Percentiles rank a stretch among this genome's conserved stretches.
Conservation (phyloP, 1,139 yeast genomes). For the Zygoascus hellenicus region DNA sequence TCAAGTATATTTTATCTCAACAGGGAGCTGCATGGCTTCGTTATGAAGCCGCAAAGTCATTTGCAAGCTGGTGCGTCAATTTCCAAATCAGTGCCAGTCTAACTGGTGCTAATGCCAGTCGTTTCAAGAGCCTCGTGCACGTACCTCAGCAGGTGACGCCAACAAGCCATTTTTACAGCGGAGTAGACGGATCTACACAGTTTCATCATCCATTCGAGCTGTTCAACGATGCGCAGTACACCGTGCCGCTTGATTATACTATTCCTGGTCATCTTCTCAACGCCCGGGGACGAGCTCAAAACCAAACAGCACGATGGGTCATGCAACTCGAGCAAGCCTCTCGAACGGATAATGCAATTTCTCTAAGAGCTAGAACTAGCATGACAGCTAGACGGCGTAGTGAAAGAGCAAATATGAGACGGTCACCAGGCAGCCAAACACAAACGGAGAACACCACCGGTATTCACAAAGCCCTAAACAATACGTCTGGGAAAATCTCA, state of each 20-base stretch:
- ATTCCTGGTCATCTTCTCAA: neutral
- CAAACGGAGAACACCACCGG: conserved; percentile 1
- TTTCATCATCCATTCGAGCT: neutral
- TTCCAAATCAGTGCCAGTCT: conserved; percentile 10
- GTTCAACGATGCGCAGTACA: conserved; percentile 4
- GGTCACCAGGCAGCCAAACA: conserved; percentile 7
- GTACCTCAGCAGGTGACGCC: conserved; percentile 1
- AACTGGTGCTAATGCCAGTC: conserved; percentile 1
- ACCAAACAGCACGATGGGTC: conserved; percentile 27
- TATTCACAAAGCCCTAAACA: conserved; percentile 4
- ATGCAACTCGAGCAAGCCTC: conserved; percentile 25
- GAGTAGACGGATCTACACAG: too few species aligned
- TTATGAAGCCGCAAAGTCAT: conserved; percentile 26
- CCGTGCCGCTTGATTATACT: conserved; percentile 5
- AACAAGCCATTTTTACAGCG: too few species aligned
- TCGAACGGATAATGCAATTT: conserved; percentile 21
- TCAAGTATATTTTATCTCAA: conserved; percentile 25
- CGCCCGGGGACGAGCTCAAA: conserved; percentile 20
- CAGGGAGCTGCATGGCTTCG: conserved; percentile 30
- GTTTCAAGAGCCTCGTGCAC: conserved; percentile 9
- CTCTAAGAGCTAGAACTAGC: conserved; percentile 8
- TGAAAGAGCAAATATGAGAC: conserved; percentile 2
- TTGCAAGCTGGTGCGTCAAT: conserved; percentile 23
- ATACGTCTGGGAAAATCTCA: conserved; percentile 16
- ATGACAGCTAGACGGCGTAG: conserved; percentile 4